Conservation (phyloP, 768 basidiomycete genomes). For the Lactarius sp. region DNA sequence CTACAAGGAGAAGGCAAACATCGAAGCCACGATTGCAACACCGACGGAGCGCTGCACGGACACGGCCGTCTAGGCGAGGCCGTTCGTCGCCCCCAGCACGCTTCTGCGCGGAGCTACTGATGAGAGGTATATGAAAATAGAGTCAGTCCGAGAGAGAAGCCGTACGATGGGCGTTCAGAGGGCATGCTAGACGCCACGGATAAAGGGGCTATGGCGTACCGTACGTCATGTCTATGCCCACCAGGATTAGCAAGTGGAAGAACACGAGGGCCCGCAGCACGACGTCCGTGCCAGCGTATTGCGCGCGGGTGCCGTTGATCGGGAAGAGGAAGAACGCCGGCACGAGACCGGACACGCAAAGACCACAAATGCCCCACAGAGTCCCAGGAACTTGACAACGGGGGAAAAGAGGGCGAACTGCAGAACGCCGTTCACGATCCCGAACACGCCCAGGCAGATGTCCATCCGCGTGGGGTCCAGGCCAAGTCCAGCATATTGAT, state of each 20-base stretch:
- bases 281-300: not conserved
- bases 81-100: conserved; percentile 46
- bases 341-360: not conserved
- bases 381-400: not conserved
- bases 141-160: conserved; percentile 30
- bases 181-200: conserved; percentile 31
- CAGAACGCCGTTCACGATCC: not conserved
- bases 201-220: not conserved
- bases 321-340: not conserved
- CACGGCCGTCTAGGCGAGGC: conserved; percentile 47
- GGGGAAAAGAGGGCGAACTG: not conserved
- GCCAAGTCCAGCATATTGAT: not conserved
- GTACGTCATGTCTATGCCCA: not conserved
- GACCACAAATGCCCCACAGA: not conserved
- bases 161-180: conserved; percentile 27
- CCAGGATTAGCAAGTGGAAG: not conserved
- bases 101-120: conserved; percentile 26
- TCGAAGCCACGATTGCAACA: conserved; percentile 46
- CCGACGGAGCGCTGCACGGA: conserved; percentile 47
- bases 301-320: not conserved
- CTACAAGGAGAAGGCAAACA: conserved; percentile 31
- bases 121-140: conserved; percentile 32
- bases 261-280: not conserved
- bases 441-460: not conserved
- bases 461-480: not conserved